phyloP scores from a whole-genome alignment of 768 basidiomycete genomes.

The Amanita jacksonii region DNA sequence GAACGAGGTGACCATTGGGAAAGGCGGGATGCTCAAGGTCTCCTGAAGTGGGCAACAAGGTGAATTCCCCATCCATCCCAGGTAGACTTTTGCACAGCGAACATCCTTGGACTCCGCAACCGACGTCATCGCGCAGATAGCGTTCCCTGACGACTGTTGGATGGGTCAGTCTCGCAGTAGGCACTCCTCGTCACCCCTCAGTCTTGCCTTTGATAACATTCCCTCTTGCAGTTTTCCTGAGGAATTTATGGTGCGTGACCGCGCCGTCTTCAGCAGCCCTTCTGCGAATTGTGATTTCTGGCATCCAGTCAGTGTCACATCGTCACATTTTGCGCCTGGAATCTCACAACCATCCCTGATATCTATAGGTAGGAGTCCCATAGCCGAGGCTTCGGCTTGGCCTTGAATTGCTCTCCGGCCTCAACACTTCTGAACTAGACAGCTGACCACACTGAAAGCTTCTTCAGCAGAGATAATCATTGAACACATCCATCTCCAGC shows the following conservation, averaged over 20 bases:
- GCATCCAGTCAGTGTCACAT: not conserved
- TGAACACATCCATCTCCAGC: too few relatives aligned
- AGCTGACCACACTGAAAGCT: too few relatives aligned
- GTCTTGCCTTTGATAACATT: slow-evolving; percentile 96
- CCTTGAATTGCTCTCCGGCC: too few relatives aligned
- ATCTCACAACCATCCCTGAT: too few relatives aligned
- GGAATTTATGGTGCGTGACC: slow-evolving; percentile 82
- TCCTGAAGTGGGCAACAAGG: slow-evolving; percentile 46
- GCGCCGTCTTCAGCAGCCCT: slow-evolving; percentile 62
- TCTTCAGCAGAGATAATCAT: too few relatives aligned
- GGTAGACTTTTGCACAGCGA: slow-evolving; percentile 36
- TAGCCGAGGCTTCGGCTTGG: too few relatives aligned
- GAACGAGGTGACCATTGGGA: slow-evolving; percentile 64
- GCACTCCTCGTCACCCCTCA: slow-evolving; percentile 24
- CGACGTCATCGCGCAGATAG: slow-evolving; percentile 87
- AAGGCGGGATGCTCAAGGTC: slow-evolving; percentile 46
- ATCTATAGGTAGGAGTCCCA: too few relatives aligned
- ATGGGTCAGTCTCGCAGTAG: not conserved
- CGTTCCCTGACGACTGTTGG: slow-evolving; percentile 78
- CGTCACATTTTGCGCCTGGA: too few relatives aligned
- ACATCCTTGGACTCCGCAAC: slow-evolving; percentile 75
- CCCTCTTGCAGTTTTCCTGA: slow-evolving; percentile 91
- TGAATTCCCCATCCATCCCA: not conserved
- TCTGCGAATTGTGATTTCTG: slow-evolving; percentile 63
- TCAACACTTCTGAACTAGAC: too few relatives aligned